These are phyloP conservation scores for Syzygium syzygioides DNA, from an alignment of 441 rosid genomes.

Conservation along the genomic window DNA sequence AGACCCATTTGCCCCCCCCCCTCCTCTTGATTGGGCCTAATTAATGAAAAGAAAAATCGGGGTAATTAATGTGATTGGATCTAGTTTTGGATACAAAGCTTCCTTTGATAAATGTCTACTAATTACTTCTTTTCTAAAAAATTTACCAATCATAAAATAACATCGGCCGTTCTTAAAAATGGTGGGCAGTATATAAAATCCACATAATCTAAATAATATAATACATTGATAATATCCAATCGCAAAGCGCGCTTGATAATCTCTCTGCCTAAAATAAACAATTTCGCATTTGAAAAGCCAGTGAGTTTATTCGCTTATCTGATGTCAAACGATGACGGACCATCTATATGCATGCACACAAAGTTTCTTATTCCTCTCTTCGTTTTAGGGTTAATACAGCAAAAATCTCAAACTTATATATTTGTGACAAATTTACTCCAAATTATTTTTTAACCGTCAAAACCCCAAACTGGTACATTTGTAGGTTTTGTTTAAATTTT, in stretches of 20 bases:
- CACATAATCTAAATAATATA: neutral
- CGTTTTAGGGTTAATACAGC: too few species aligned
- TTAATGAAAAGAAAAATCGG: neutral
- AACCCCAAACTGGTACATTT: too few species aligned
- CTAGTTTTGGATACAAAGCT: neutral
- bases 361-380: too few species aligned
- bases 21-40: fast-evolving
- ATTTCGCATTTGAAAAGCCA: fast-evolving
- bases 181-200: neutral
- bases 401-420: too few species aligned
- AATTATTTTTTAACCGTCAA: too few species aligned
- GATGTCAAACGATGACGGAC: too few species aligned
- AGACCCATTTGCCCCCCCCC: constrained; percentile 22
- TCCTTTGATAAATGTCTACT: neutral
- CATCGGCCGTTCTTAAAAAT: neutral
- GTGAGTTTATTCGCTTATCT: neutral
- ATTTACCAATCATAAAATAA: neutral
- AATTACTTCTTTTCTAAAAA: neutral
- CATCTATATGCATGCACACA: neutral
- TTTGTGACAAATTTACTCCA: too few species aligned
- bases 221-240: neutral
- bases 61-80: neutral
- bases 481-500: too few species aligned
- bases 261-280: neutral
- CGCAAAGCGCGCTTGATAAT: fast-evolving